Base-by-base conservation (phyloP, 2,329 filamentous ascomycete genomes). In the Sclerotiophoma versabilis region DNA sequence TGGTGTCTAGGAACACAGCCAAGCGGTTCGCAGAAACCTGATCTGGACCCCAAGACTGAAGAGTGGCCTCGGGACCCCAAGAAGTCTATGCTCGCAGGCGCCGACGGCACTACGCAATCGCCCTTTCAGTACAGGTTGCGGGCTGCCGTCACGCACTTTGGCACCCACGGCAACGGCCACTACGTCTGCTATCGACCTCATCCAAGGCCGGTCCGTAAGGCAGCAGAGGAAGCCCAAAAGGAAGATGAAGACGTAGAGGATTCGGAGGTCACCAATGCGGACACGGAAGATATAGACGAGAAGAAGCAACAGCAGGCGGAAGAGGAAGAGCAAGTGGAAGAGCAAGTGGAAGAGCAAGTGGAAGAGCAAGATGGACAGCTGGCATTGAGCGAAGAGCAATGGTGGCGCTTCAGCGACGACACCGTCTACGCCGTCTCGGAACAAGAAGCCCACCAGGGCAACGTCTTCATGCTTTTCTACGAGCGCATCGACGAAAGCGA, bases 391-490 rank as follows among this genome's bases (percentile, higher is more conserved):
- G 55, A 67, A 14, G 68, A 83, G 60, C 83, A 85, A 54, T 98
- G 95, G 95, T 99, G 92, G 88, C 83, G 90, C 14, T 81, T 98
- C 23, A 98, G 93, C 72, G 93, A 98, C 66, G 91, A 96, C 56
- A 87, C 89, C 58, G 93, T 98, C 7, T 85, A 81, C 57, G 81
- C 84, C 60, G 89, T 93, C 20, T 84, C 84, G 17, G 91, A 96
- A 71, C 82, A 87, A 10, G 83, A 84, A 23, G 90, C 96, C 0
- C 82, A 81, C 2, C 88, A 96, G 63, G 87, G 87, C 0, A 92
- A 91, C 1, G 93, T 93, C 0, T 98, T 98, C 71, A 98, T 99
- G 93, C 83, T 98, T 1, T 98, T 98, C 73, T 99, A 98, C 73
- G 93, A 99, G 59, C 71, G 67, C n/a, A 58, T 70, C 30, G 63